phyloP scores from a whole-genome alignment of 208 protist genomes.

The Porcisia hertigi region DNA sequence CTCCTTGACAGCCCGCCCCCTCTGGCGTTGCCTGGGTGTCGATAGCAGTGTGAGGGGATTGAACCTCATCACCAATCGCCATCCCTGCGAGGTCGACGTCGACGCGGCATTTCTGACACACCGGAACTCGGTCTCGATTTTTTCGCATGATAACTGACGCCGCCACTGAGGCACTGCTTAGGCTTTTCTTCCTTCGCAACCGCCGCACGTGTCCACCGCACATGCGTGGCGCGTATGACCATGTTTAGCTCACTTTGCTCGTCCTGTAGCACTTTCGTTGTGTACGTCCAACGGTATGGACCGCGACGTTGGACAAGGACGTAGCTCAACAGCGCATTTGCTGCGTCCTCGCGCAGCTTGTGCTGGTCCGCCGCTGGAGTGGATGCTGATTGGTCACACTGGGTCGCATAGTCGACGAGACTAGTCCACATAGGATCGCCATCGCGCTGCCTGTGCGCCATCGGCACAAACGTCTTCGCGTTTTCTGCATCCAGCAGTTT shows the following conservation, averaged over 20 bases:
- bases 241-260: slow-evolving; percentile 73
- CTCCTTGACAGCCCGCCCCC: neutral
- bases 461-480: slow-evolving; percentile 12
- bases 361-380: slow-evolving; percentile 10
- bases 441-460: slow-evolving; percentile 3
- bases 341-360: slow-evolving; percentile 21
- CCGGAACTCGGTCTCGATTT: neutral
- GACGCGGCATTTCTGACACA: neutral
- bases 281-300: slow-evolving; percentile 40
- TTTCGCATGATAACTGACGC: neutral
- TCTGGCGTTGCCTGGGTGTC: neutral
- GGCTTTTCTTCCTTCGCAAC: neutral
- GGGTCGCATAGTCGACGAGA: slow-evolving; percentile 11
- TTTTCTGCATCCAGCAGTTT: slow-evolving; percentile 66
- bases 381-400: slow-evolving; percentile 4
- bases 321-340: slow-evolving; percentile 19
- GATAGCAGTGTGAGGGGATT: neutral
- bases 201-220: slow-evolving; percentile 45
- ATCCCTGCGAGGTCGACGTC: neutral
- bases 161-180: neutral
- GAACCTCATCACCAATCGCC: neutral
- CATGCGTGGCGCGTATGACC: slow-evolving; percentile 60
- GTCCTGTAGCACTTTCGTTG: slow-evolving; percentile 47
- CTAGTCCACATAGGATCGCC: slow-evolving; percentile 25
- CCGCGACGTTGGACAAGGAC: slow-evolving; percentile 45